Evolutionary conservation across 2,329 filamentous ascomycete species (phyloP).

Genomic region (Botrytis galanthina): DNA sequence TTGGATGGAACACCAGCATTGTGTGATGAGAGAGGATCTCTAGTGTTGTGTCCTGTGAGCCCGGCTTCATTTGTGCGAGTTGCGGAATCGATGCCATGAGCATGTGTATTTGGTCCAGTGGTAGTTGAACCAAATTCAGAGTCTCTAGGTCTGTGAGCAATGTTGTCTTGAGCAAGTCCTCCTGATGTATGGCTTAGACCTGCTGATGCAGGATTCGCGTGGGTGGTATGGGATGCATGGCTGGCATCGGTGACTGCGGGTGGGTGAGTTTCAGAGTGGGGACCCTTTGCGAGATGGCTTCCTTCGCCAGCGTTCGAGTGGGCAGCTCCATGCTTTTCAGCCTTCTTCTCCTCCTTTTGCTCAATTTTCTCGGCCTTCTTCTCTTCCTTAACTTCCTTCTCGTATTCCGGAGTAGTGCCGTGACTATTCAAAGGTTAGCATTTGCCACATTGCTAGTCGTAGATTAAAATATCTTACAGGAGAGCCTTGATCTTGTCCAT

Average conservation of each 20-base stretch:
- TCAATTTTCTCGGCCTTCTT: constrained; percentile 4
- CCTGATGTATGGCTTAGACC: not conserved
- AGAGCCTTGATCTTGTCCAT: constrained; percentile 40
- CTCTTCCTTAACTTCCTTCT: constrained; percentile 1
- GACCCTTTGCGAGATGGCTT: constrained; percentile 21
- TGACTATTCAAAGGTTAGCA: constrained; percentile 13
- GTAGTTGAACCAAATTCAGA: constrained; percentile 1
- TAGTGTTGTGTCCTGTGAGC: constrained; percentile 1
- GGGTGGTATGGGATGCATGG: not conserved
- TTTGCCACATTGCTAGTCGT: not conserved
- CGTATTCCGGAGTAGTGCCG: constrained; percentile 13
- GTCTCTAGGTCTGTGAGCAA: not conserved
- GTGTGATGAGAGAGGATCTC: not conserved
- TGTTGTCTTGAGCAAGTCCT: constrained; percentile 3
- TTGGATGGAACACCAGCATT: not conserved
- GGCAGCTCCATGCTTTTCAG: not conserved
- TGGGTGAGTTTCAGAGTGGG: constrained; percentile 14
- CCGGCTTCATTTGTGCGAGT: constrained; percentile 1
- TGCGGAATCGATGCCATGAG: constrained; percentile 10
- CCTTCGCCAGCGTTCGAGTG: constrained; percentile 20
- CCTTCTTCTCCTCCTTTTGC: constrained; percentile 12
- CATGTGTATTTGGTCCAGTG: constrained; percentile 6
- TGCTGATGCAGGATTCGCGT: constrained; percentile 1
- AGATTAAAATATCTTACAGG: constrained; percentile 29
- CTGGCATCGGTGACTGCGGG: constrained; percentile 28